Evolutionary conservation across 2,329 filamentous ascomycete species (phyloP).

Genomic region (Aspergillus sp.): DNA sequence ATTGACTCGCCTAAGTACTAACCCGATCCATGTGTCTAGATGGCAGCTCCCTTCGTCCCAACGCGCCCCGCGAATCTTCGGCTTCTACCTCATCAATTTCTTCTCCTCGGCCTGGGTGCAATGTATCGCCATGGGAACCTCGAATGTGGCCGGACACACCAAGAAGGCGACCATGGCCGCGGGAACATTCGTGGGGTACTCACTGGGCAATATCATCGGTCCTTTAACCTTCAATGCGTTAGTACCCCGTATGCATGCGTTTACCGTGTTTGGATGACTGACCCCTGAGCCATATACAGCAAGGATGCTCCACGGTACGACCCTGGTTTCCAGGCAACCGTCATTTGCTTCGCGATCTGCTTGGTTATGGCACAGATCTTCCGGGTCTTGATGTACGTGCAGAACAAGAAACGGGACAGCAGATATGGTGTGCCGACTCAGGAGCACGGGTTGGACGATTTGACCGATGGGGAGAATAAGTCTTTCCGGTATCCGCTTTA

Average conservation of each 20-base stretch:
- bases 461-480: background rate
- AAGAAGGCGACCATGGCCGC: constrained; percentile 13
- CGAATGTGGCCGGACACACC: constrained; percentile 13
- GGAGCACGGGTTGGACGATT: background rate
- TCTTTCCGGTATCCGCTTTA: background rate
- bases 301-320: background rate
- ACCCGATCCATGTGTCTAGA: background rate
- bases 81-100: constrained; percentile 12
- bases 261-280: background rate
- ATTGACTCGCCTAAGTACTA: background rate
- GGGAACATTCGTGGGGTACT: constrained; percentile 13
- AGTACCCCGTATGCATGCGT: background rate
- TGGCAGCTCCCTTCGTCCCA: constrained; percentile 9
- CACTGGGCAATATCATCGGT: constrained; percentile 12
- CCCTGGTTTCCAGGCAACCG: background rate
- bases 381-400: background rate
- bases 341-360: background rate
- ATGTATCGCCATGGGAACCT: constrained; percentile 12
- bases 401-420: background rate
- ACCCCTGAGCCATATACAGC: background rate
- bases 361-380: background rate
- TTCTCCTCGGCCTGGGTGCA: constrained; percentile 12
- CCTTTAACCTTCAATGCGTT: constrained; percentile 10
- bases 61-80: constrained; percentile 7
- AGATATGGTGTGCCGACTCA: background rate